These are phyloP conservation scores for Candida chilensis DNA, from an alignment of 805 yeast genomes.

Conservation along the genomic window DNA sequence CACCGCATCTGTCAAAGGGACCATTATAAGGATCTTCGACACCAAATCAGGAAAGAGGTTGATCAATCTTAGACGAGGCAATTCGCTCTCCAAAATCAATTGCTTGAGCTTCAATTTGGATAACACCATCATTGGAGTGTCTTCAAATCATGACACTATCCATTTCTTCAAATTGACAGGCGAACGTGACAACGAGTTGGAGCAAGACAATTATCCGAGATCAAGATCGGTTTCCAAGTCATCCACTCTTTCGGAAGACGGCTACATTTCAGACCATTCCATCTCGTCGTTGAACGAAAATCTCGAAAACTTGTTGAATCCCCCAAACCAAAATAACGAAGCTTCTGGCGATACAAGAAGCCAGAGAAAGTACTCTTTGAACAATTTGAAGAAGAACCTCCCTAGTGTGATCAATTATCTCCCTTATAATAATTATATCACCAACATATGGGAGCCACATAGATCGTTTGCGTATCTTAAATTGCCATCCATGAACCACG, in stretches of 20 bases:
- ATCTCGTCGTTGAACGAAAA: conserved; percentile 20
- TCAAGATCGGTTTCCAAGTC: no score
- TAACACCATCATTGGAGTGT: conserved; percentile 24
- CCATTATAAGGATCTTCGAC: conserved; percentile 22
- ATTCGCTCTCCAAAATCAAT: conserved; percentile 22
- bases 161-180: conserved; percentile 21
- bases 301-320: conserved; percentile 23
- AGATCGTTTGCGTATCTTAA: conserved; percentile 31
- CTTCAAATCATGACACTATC: conserved; percentile 28
- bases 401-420: conserved; percentile 25
- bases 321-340: no score
- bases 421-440: conserved; percentile 29
- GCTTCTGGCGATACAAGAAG: conserved; percentile 5
- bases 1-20: conserved; percentile 32
- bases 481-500: conserved; percentile 11
- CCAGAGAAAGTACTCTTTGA: no score
- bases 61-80: conserved; percentile 28
- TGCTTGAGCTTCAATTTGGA: conserved; percentile 23
- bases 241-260: no score
- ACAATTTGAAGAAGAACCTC: conserved; percentile 16
- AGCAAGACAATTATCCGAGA: no score
- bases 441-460: conserved; percentile 30
- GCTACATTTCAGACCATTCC: conserved; percentile 22
- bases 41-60: conserved; percentile 10
- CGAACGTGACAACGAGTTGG: background rate